Evolutionary conservation across 2,329 filamentous ascomycete species (phyloP).

Genomic region (Akanthomyces lecanii): DNA sequence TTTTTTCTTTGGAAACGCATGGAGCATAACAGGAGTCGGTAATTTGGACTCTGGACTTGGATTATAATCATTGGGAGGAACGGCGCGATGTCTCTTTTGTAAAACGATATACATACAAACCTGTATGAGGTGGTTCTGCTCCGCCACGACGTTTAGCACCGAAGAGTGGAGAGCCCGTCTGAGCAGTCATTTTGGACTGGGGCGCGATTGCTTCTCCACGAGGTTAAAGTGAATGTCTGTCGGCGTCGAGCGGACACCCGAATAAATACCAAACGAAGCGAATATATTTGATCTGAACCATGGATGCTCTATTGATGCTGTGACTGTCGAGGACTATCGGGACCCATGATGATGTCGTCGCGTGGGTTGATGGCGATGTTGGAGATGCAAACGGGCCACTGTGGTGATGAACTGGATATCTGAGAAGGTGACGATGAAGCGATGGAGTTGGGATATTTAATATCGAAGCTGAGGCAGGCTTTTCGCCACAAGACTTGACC

Average conservation of each 20-base stretch:
- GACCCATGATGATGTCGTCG: background rate
- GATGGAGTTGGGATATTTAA: background rate
- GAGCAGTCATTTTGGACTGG: conserved; percentile 19
- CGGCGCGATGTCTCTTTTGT: conserved; percentile 46
- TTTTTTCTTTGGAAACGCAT: conserved; percentile 22
- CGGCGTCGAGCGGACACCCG: conserved; percentile 59
- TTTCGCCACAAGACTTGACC: background rate
- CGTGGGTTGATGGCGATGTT: background rate
- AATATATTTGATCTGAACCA: conserved; percentile 22
- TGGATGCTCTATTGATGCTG: background rate
- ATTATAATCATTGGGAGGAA: conserved; percentile 28
- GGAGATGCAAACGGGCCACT: conserved; percentile 1
- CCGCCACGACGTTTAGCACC: conserved; percentile 63
- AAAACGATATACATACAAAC: conserved; percentile 38
- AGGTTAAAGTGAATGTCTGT: conserved; percentile 67
- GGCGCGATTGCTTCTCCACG: conserved; percentile 49
- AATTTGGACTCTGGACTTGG: conserved; percentile 28
- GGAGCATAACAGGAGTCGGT: conserved; percentile 22
- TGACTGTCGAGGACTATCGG: background rate
- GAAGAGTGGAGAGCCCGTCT: conserved; percentile 56
- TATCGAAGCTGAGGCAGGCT: background rate
- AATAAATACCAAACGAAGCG: conserved; percentile 36
- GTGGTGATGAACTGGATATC: background rate
- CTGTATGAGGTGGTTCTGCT: conserved; percentile 54
- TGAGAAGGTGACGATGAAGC: background rate